Percentiles rank a stretch among this genome's conserved stretches.
phyloP scores from a whole-genome alignment of 2,329 filamentous ascomycete species.

The Didymellaceae sp. region DNA sequence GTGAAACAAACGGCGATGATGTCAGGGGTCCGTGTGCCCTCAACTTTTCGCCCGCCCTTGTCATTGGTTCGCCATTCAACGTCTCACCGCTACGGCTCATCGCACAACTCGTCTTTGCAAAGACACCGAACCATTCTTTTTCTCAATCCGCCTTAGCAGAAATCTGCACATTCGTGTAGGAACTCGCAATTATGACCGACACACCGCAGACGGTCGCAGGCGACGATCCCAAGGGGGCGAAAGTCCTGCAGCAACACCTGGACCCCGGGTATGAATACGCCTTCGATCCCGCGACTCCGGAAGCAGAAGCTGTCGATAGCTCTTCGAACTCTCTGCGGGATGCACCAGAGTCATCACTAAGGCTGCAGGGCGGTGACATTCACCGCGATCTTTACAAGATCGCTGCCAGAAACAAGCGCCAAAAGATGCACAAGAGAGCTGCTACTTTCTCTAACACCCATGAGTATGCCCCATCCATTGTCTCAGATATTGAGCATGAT shows the following conservation, averaged over 20 bases:
- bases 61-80: slow-evolving; percentile 31
- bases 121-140: slow-evolving; percentile 2
- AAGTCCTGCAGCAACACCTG: slow-evolving; percentile 52
- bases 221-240: slow-evolving; percentile 40
- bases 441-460: slow-evolving; percentile 69
- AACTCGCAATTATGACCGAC: slow-evolving; percentile 33
- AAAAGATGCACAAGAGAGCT: slow-evolving; percentile 60
- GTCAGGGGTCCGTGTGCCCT: slow-evolving; percentile 35
- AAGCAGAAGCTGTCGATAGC: slow-evolving; percentile 32
- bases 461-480: slow-evolving; percentile 31
- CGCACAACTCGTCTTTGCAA: slow-evolving; percentile 3
- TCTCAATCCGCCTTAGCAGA: not conserved
- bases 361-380: slow-evolving; percentile 77
- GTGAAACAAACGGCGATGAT: slow-evolving; percentile 28
- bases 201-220: slow-evolving; percentile 36
- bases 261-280: slow-evolving; percentile 50
- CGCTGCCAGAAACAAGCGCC: slow-evolving; percentile 61
- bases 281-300: slow-evolving; percentile 47
- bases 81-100: slow-evolving; percentile 28
- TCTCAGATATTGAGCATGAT: slow-evolving; percentile 41
- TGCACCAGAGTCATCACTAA: slow-evolving; percentile 68
- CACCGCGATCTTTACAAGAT: slow-evolving; percentile 80
- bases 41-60: slow-evolving; percentile 32
- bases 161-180: not conserved
- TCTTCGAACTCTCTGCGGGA: slow-evolving; percentile 32